These are phyloP conservation scores for Mycena amicta DNA, from an alignment of 768 basidiomycete species.

Conservation along the genomic window DNA sequence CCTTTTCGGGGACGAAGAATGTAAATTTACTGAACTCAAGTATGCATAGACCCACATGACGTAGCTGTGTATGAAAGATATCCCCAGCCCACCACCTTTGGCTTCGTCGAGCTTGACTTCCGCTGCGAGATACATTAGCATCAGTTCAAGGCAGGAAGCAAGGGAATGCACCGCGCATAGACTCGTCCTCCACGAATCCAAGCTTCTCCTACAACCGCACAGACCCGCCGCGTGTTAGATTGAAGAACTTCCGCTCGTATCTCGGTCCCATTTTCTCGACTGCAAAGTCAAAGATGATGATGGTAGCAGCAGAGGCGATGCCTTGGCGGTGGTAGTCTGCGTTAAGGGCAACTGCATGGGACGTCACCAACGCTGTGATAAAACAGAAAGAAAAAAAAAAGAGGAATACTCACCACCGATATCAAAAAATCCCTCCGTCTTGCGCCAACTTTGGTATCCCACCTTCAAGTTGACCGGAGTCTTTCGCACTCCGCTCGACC, in stretches of 20 bases:
- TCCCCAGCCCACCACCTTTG: not conserved
- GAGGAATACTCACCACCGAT: constrained; percentile 19
- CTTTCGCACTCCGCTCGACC: not conserved
- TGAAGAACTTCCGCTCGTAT: constrained; percentile 10
- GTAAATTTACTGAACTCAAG: too few species aligned
- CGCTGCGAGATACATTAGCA: not conserved
- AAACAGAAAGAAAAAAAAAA: too few species aligned
- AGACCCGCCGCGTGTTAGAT: constrained; percentile 8
- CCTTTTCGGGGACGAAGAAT: too few species aligned
- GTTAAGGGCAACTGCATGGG: constrained; percentile 11
- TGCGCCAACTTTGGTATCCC: constrained; percentile 16
- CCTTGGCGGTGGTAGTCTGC: constrained; percentile 15
- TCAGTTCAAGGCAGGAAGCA: not conserved
- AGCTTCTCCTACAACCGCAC: constrained; percentile 21
- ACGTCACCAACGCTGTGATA: too few species aligned
- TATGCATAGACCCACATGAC: too few species aligned
- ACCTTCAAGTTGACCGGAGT: constrained; percentile 14
- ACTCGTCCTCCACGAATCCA: constrained; percentile 14
- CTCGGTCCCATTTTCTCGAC: constrained; percentile 24
- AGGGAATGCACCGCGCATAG: not conserved
- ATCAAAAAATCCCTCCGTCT: constrained; percentile 3
- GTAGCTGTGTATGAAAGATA: too few species aligned
- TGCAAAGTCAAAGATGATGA: constrained; percentile 15
- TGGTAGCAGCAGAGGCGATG: constrained; percentile 13
- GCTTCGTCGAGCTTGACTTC: not conserved